Base-by-base conservation (phyloP, 2,329 filamentous ascomycete genomes). In the Paramyrothecium sp. region DNA sequence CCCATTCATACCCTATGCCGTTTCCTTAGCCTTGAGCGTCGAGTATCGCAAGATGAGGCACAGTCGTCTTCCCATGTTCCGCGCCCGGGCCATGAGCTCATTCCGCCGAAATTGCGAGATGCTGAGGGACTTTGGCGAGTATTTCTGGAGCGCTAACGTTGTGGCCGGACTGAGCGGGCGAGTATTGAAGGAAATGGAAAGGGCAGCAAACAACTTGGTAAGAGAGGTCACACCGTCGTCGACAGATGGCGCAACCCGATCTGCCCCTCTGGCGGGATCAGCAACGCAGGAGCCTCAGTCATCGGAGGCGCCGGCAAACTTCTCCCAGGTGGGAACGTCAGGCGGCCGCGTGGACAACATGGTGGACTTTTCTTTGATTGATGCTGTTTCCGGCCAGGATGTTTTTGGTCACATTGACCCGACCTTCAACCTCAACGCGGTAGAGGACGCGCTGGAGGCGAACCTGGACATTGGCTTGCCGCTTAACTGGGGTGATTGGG, bases 31-130 rank as follows among this genome's bases (percentile, higher is more conserved):
- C 0, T 75, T 89, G 1, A 86, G 82, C 51, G 83, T 88, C 1
- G 81, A 83, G 13, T 88, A 88, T 61, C 79, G 83, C 49, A 87
- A 87, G 65, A 85, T 88, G 83, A 78, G 85, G 2, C 82, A 86
- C 61, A 85, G 82, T 56, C 79, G 79, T 13, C 71, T 86, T 0
- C 80, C 84, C 1, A 82, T 86, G 76, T 86, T 85, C 58, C 79
- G 84, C 3, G 75, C 76, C 0, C 73, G 85, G n/a, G 80, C 82
- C 5, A 80, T 82, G 60, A 75, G 74, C 16, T 74, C 81, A 0
- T 87, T 88, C 63, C 76, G 78, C 53, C 77, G 76, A 49, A 82
- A 84, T 46, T 84, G 83, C 12, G 74, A 78, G 2, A 73, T 84
- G 34, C 71, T 88, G 4, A 75, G 79, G 21, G 73, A 76, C 16